Base-by-base conservation (phyloP, 129 eudicot genomes). In the Cynara cardunculus region DNA sequence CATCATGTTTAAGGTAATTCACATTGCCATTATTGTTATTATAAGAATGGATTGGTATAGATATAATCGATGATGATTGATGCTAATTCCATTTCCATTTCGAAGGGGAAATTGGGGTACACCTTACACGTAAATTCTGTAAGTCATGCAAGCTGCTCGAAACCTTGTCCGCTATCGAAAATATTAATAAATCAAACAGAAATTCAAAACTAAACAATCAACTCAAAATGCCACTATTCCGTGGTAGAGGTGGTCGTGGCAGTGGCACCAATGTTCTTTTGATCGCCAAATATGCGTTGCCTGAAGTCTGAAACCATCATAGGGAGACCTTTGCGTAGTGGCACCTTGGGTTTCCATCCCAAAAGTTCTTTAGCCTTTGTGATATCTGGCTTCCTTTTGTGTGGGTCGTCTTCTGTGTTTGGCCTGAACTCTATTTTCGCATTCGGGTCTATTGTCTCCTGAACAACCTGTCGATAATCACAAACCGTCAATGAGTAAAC, bases 341-440 rank as follows among this genome's bases (percentile, higher is more conserved):
- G 61, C 71, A 94, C 89, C 92, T 94, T 94, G 25, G 98, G 98
- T 88, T 94, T 96, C 98, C 98, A 94, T 12, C 98, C 98, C 0
- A 94, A 85, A 70, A 84, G 87, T 32, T 94, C 97, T 84, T 94
- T 94, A 19, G 98, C 98, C 87, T 87, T 92, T 1, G 90, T 74
- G 75, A 94, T 94, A 82, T 94, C 96, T 0, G 98, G 97, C 84
- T 94, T 94, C 84, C 98, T 90, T 91, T 88, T 94, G 96, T 94
- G 98, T 21, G 98, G 98, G 71, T 92, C 98, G 25, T 94, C 98
- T 78, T 94, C 97, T 14, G 98, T 94, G 97, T 94, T 94, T 25
- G 92, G 89, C 84, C 86, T 90, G 86, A 88, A 92, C 32, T 87
- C 97, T 19, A 94, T 94, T 80, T 89, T 88, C 2, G 98, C 98